Evolutionary conservation across 2,329 filamentous ascomycete genomes (phyloP).

Genomic region (Xylariaceae sp.): DNA sequence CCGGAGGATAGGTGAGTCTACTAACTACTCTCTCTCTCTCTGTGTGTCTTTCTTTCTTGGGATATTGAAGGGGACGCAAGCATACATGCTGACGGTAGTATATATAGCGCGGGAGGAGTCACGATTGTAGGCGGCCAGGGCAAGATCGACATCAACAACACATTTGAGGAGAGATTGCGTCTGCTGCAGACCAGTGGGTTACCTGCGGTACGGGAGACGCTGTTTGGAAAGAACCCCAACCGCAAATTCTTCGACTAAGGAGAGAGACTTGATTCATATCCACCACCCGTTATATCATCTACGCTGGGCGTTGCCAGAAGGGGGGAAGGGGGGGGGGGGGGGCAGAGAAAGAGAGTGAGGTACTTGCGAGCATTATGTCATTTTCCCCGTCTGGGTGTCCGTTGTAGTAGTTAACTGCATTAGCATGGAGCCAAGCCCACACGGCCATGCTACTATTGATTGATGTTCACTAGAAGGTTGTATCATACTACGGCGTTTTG

Average conservation of each 20-base stretch:
- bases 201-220: conserved; percentile 78
- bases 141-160: conserved; percentile 99
- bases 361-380: background rate
- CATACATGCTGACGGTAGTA: conserved; percentile 7
- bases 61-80: background rate
- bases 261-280: background rate
- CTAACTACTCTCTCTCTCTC: background rate
- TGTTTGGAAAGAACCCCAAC: conserved; percentile 95
- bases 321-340: no score
- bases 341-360: background rate
- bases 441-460: background rate
- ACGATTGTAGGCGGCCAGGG: conserved; percentile 78
- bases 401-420: background rate
- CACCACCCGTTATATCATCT: background rate
- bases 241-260: conserved; percentile 89
- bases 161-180: conserved; percentile 86
- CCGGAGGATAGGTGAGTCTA: conserved; percentile 78
- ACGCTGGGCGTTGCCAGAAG: background rate
- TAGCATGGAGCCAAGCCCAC: background rate
- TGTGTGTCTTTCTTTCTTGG: conserved; percentile 9
- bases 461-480: background rate
- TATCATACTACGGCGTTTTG: background rate
- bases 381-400: background rate
- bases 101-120: conserved; percentile 76
- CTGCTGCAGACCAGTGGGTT: conserved; percentile 84